Base-by-base conservation (phyloP, 2,329 filamentous ascomycete genomes). In the Pseudocercospora vitis region DNA sequence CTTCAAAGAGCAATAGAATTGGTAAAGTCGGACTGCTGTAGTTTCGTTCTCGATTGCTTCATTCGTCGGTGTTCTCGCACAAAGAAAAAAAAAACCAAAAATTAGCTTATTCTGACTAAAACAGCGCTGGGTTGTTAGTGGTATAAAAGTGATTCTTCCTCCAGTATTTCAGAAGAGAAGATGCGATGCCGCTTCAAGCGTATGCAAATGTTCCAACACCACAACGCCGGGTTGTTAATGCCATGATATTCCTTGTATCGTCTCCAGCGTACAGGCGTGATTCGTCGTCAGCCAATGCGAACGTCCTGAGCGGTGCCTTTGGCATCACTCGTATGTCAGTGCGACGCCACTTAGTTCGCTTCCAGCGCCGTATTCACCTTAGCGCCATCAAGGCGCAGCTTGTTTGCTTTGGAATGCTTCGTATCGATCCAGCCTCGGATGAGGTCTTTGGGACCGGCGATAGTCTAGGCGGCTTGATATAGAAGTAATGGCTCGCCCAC, bases 401-500 rank as follows among this genome's bases (percentile, higher is more conserved):
- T 19, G 18, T 29, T 35, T 46, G 37, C 37, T 42, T 42, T 14
- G 23, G 26, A 31, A 45, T 45, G 24, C 42, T 45, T 45, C 42
- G 42, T 29, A 19, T 45, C 16, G 42, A 45, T 45, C 24, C 24
- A 19, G 42, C 24, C 26, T 45, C n/a, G n/a, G 7, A 7, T 18
- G 14, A 45, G 45, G 44, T 42, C 35, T 31, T 42, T 50, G 42
- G 24, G 29, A 24, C n/a, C 14, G 42, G 26, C 23, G 11, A 8
- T 28, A 16, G 42, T 28, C 42, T 50, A 62, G n/a, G 78, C 74
- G 58, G 73, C 69, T 62, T 79, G 76, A 63, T 99, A 99, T 61
- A 99, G 82, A 42, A 99, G 81, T 47, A 99, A 80, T 18, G 94
- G 94, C 74, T 99, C 94, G 74, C 94, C 94, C 53, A 96, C 87